Percentiles rank a stretch among this genome's conserved stretches.
These are phyloP conservation scores for Monilinia polystroma DNA, from an alignment of 2,329 filamentous ascomycete genomes.

Conservation along the genomic window DNA sequence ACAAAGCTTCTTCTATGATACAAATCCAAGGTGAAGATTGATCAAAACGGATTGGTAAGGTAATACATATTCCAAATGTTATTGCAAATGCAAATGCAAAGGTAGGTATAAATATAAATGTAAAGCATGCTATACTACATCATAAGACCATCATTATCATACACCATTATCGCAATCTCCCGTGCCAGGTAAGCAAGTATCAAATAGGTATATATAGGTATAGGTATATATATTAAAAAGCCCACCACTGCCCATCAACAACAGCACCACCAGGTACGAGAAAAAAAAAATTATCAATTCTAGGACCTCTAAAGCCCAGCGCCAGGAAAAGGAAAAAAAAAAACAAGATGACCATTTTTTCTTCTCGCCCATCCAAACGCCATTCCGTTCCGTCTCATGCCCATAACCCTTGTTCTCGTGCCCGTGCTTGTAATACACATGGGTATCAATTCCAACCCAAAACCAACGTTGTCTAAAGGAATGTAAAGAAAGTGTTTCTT, in stretches of 20 bases:
- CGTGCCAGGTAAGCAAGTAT: too few relatives aligned
- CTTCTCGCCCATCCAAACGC: not conserved
- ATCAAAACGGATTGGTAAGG: too few relatives aligned
- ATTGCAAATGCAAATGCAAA: not conserved
- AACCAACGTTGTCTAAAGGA: not conserved
- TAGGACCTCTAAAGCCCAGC: not conserved
- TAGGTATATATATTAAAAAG: too few relatives aligned
- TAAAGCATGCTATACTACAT: not conserved
- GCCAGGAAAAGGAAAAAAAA: not conserved
- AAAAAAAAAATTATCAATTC: too few relatives aligned
- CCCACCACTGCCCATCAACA: too few relatives aligned
- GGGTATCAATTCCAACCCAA: not conserved
- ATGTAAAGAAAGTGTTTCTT: not conserved
- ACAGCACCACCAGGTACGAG: too few relatives aligned
- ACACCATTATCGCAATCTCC: not conserved
- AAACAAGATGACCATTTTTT: too few relatives aligned
- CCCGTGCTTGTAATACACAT: slow-evolving; percentile 14
- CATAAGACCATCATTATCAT: not conserved
- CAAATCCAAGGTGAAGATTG: too few relatives aligned
- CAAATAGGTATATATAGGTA: too few relatives aligned
- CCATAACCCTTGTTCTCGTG: not conserved
- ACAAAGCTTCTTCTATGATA: too few relatives aligned
- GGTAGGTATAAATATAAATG: too few relatives aligned
- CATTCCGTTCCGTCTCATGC: not conserved
- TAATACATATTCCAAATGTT: not conserved